Conservation (phyloP, 192 early-diverging fungal species). For the Podila minutissima region DNA sequence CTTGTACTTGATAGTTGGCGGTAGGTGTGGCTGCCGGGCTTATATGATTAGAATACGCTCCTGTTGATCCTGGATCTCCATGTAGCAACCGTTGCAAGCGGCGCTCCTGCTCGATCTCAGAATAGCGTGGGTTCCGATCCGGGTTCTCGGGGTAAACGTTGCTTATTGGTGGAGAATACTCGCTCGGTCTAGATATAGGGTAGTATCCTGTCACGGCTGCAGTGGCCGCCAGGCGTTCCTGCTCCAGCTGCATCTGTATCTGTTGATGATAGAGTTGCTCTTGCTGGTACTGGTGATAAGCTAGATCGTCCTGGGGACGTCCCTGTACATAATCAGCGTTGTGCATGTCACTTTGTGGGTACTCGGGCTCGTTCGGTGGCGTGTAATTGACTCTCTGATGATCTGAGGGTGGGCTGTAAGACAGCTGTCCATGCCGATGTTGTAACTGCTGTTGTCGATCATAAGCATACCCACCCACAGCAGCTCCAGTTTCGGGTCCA, state of each 20-base stretch:
- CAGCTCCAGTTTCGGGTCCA: background rate
- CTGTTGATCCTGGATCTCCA: background rate
- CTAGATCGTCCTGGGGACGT: background rate
- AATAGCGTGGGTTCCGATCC: background rate
- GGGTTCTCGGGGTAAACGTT: background rate
- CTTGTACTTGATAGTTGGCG: background rate
- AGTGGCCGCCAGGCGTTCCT: background rate
- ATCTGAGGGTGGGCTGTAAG: background rate
- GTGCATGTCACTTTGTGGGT: slow-evolving; percentile 8
- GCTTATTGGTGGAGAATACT: background rate
- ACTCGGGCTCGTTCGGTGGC: slow-evolving; percentile 11
- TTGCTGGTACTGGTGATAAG: slow-evolving; percentile 1
- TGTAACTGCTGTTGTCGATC: background rate
- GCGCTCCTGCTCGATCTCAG: background rate
- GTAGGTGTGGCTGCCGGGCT: background rate
- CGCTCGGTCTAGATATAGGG: background rate
- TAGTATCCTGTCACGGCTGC: background rate
- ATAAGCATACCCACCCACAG: slow-evolving; percentile 12
- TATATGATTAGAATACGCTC: too few species aligned
- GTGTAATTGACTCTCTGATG: slow-evolving; percentile 2
- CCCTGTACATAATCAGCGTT: slow-evolving; percentile 6
- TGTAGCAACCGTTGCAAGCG: background rate
- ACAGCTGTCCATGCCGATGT: background rate
- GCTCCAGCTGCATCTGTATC: background rate
- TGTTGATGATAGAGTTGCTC: slow-evolving; percentile 5